Conservation (phyloP, 176 grass and related monocot species). For the Thinopyrum elongatum region DNA sequence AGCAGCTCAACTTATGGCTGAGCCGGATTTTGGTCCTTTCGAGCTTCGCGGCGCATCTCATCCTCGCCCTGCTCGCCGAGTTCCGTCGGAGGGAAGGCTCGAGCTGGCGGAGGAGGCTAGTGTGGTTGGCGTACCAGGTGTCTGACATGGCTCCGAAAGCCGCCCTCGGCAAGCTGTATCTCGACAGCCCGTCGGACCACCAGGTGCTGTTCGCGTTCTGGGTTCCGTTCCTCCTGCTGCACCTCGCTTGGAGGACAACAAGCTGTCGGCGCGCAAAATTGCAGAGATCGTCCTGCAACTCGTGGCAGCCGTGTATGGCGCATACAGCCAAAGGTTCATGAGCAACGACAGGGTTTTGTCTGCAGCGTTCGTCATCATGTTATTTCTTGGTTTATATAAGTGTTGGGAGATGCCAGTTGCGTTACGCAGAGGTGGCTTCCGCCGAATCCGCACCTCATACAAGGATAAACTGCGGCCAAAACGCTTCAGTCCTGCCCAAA, state of each 20-base stretch:
- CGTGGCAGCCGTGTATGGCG: neutral
- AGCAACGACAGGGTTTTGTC: too few relatives aligned
- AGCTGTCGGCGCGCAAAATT: neutral
- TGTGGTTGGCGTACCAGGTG: constrained; percentile 26
- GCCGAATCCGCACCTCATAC: neutral
- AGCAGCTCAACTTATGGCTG: neutral
- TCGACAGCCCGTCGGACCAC: neutral
- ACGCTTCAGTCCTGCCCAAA: neutral
- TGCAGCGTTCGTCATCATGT: neutral
- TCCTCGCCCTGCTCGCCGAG: neutral
- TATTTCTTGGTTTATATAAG: neutral
- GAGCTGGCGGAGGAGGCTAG: neutral
- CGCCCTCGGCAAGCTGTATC: constrained; percentile 14
- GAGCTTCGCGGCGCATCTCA: neutral
- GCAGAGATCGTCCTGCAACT: neutral
- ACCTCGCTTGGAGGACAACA: constrained; percentile 35
- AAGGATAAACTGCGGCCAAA: neutral
- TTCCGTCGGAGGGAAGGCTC: neutral
- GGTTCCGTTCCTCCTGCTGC: neutral
- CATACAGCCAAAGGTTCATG: neutral
- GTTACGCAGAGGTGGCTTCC: neutral
- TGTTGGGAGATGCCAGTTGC: neutral
- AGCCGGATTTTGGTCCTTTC: neutral
- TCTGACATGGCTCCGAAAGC: constrained; percentile 26
- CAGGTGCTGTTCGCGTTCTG: neutral